Evolutionary conservation across 495 filamentous ascomycete genomes (phyloP).

Genomic region (Talaromyces adpressus): DNA sequence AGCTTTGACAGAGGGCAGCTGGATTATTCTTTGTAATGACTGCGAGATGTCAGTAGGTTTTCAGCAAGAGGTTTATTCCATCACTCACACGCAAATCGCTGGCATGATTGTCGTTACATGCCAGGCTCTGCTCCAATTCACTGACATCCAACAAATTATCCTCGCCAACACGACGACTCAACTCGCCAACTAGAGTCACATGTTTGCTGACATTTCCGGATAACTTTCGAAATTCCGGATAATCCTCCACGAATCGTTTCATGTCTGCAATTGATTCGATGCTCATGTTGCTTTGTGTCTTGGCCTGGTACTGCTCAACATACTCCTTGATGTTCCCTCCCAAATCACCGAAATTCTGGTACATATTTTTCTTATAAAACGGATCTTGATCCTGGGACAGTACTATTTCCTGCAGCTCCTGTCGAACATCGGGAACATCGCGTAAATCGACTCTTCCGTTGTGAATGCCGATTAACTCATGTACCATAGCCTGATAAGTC

Average conservation of each 20-base stretch:
- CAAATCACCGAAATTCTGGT: conserved; percentile 94
- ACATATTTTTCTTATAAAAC: conserved; percentile 99
- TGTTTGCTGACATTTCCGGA: conserved; percentile 98
- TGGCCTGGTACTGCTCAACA: conserved; percentile 93
- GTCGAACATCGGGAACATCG: conserved; percentile 79
- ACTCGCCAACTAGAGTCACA: conserved; percentile 89
- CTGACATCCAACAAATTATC: conserved; percentile 87
- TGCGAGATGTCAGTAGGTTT: conserved; percentile 26
- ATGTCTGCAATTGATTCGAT: conserved; percentile 97
- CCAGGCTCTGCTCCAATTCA: conserved; percentile 93
- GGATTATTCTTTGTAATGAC: conserved; percentile 80
- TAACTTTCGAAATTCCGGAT: conserved; percentile 92
- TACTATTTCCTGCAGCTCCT: conserved; percentile 91
- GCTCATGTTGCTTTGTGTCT: conserved; percentile 85
- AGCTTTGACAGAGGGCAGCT: conserved; percentile 61
- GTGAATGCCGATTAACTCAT: conserved; percentile 86
- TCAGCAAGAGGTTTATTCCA: too few species aligned
- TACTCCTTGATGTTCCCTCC: conserved; percentile 98
- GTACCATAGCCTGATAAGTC: conserved; percentile 99
- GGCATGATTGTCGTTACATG: conserved; percentile 91
- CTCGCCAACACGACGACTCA: conserved; percentile 76
- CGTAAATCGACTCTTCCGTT: conserved; percentile 87
- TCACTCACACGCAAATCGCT: conserved; percentile 77
- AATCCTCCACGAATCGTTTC: conserved; percentile 99
- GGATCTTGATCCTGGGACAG: conserved; percentile 96